Evolutionary conservation across 2,329 filamentous ascomycete species (phyloP).

Genomic region (Trematosphaeria pertusa): DNA sequence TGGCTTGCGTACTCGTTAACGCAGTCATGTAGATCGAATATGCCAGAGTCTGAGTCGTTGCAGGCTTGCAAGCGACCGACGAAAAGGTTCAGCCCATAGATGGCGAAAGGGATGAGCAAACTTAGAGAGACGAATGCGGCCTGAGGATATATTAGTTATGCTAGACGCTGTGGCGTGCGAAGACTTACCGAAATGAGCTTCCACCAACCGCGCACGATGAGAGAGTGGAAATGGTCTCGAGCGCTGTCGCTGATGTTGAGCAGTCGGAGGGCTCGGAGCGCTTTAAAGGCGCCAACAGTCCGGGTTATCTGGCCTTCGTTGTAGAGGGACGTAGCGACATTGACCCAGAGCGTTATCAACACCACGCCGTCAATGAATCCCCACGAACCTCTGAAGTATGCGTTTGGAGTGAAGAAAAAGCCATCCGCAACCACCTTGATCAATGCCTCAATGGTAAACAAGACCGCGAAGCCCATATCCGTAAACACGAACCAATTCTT

Average conservation of each 20-base stretch:
- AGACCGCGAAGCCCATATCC: constrained; percentile 83
- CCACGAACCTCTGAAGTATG: constrained; percentile 96
- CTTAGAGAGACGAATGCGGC: constrained; percentile 94
- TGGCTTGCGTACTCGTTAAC: constrained; percentile 80
- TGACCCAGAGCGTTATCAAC: constrained; percentile 92
- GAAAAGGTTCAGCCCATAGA: constrained; percentile 94
- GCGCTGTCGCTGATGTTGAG: constrained; percentile 97
- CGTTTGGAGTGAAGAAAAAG: constrained; percentile 95
- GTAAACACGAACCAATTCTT: constrained; percentile 95
- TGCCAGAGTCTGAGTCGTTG: constrained; percentile 71
- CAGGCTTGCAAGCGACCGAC: constrained; percentile 79
- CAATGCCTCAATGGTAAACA: constrained; percentile 84
- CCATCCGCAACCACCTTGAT: constrained; percentile 97
- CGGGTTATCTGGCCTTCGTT: constrained; percentile 86
- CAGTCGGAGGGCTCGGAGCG: constrained; percentile 85
- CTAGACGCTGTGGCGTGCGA: not conserved
- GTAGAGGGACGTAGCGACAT: constrained; percentile 81
- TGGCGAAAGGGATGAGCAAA: constrained; percentile 92
- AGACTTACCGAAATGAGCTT: constrained; percentile 81
- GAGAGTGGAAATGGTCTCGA: constrained; percentile 93
- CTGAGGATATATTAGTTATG: constrained; percentile 39
- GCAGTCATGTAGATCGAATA: constrained; percentile 73
- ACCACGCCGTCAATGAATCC: constrained; percentile 94
- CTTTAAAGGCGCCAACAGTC: constrained; percentile 96
- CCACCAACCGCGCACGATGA: constrained; percentile 92